Base-by-base conservation (phyloP, 2,329 filamentous ascomycete species). In the Penicillium sclerotigenum region DNA sequence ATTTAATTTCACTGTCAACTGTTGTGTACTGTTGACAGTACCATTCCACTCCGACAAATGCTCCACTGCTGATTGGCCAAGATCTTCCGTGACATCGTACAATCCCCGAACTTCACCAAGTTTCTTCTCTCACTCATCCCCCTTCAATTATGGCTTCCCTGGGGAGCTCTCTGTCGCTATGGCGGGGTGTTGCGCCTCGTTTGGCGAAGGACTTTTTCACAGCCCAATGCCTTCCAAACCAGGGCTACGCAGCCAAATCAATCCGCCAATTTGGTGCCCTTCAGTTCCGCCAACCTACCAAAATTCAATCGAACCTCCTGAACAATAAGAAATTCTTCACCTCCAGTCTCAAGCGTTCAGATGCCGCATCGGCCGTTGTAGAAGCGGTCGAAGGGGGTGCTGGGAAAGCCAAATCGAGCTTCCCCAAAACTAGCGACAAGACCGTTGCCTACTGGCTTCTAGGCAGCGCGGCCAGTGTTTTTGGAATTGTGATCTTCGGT, bases 401-500 rank as follows among this genome's bases (percentile, higher is more conserved):
- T 16, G 54, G 66, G 8, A 67, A 70, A 46, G 55, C 64, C 9
- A 73, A 72, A 56, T 73, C 74, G 7, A 68, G 71, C 60, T 84
- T 82, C 65, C 82, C 83, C 18, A 74, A 89, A 65, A 83, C 83
- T 10, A 91, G 83, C 62, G 84, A 87, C 56, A 94, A 89, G 75
- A 78, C 80, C 10, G 92, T 96, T 42, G 94, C 87, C 57, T 93
- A 93, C 78, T 99, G 92, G 92, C 83, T 99, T 43, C 78, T 99
- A 54, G 93, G 86, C 45, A 97, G 92, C 65, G 92, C 94, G 1
- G 89, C 85, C 41, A 95, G 91, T 72, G 94, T 97, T 50, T 99
- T 97, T 75, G 94, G 94, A 58, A 96, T 99, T 67, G 92, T 99
- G 49, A 85, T 99, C 42, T 96, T 95, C 74, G 94, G 94, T 56